Percentiles rank a stretch among this genome's conserved stretches.
These are phyloP conservation scores for Vigna radiata DNA, from an alignment of 306 rosid genomes.

Conservation along the genomic window DNA sequence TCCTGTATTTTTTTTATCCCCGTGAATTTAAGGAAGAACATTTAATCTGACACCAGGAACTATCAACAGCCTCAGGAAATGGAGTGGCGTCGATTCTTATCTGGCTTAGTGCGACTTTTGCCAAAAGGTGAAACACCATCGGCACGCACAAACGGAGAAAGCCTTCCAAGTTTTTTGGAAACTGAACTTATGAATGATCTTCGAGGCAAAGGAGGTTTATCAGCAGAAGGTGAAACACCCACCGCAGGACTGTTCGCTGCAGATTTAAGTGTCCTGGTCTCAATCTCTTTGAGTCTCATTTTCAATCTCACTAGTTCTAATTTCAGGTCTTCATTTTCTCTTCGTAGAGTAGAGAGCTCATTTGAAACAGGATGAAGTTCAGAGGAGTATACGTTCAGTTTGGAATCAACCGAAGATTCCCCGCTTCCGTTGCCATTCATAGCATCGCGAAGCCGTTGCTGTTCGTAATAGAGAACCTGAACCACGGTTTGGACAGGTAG, in stretches of 20 bases:
- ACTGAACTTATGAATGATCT: conserved; percentile 75
- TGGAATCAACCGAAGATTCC: conserved; percentile 57
- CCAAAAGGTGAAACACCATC: conserved; percentile 59
- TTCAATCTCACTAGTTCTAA: conserved; percentile 78
- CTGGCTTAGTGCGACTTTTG: conserved; percentile 63
- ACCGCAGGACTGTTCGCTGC: conserved; percentile 59
- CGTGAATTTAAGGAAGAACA: conserved; percentile 39
- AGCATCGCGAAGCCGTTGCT: conserved; percentile 85
- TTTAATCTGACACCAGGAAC: conserved; percentile 29
- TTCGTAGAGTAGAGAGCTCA: conserved; percentile 65
- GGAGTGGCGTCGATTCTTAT: conserved; percentile 86
- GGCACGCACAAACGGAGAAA: conserved; percentile 76
- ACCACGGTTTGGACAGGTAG: conserved; percentile 96
- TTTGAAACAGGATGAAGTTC: conserved; percentile 58
- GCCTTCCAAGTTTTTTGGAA: conserved; percentile 71
- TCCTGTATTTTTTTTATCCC: conserved; percentile 38
- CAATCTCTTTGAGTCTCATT: conserved; percentile 75
- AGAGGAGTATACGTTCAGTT: conserved; percentile 55
- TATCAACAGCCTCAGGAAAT: conserved; percentile 62
- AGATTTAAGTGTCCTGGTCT: conserved; percentile 51
- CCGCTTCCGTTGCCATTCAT: conserved; percentile 56
- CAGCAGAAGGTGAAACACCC: conserved; percentile 52
- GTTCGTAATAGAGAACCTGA: conserved; percentile 93
- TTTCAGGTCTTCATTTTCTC: conserved; percentile 81
- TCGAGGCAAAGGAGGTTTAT: conserved; percentile 79